phyloP scores from a whole-genome alignment of 2,329 filamentous ascomycete genomes.

The Metarhizium album region DNA sequence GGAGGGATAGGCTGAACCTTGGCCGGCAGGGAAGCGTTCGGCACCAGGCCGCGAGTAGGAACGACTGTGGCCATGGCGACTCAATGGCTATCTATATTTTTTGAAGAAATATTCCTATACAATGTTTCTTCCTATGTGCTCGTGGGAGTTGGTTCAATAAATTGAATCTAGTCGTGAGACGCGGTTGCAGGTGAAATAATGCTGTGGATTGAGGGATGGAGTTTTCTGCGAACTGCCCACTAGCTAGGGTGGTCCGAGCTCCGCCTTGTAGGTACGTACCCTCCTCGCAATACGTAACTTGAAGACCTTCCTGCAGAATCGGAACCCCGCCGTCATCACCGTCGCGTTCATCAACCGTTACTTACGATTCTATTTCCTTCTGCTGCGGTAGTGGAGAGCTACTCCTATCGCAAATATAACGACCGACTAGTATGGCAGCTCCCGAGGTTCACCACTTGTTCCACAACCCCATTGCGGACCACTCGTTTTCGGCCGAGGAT shows the following conservation, averaged over 20 bases:
- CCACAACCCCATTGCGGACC: constrained; percentile 90
- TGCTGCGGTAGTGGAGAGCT: constrained; percentile 89
- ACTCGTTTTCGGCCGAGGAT: constrained; percentile 93
- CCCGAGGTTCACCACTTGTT: constrained; percentile 96
- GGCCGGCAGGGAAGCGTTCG: constrained; percentile 32
- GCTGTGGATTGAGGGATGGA: neutral
- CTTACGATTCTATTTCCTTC: neutral
- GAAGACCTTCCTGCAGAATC: neutral
- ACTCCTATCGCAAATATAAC: constrained; percentile 31
- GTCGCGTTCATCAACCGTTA: neutral
- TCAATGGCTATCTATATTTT: neutral
- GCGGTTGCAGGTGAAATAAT: no score
- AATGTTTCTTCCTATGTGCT: neutral
- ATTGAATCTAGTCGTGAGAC: neutral
- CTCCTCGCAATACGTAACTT: neutral
- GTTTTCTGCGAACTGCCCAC: constrained; percentile 4
- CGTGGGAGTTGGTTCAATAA: neutral
- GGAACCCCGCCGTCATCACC: constrained; percentile 7
- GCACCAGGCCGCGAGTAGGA: constrained; percentile 28
- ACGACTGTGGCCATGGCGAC: constrained; percentile 25
- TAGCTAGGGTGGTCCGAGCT: neutral
- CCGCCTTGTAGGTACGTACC: neutral
- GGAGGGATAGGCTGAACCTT: constrained; percentile 50
- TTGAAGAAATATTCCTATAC: neutral
- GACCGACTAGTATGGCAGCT: constrained; percentile 50